phyloP scores from a whole-genome alignment of 2,329 filamentous ascomycete species.

The Xylaria sp. region DNA sequence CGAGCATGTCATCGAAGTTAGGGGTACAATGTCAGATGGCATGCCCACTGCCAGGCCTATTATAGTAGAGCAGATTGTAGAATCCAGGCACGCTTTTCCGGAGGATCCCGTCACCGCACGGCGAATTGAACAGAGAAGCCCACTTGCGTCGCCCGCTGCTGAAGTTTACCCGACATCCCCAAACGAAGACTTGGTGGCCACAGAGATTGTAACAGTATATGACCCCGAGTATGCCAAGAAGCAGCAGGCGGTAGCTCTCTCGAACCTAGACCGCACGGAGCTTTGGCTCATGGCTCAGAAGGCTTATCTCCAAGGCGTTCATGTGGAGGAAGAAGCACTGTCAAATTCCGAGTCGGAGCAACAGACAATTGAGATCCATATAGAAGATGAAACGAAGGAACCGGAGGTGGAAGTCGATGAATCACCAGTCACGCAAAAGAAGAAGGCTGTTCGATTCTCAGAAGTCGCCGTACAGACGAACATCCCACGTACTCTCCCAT shows the following conservation, averaged over 20 bases:
- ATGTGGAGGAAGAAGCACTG: conserved; percentile 59
- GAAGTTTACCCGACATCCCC: conserved; percentile 54
- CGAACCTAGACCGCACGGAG: conserved; percentile 85
- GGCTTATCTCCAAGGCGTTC: conserved; percentile 76
- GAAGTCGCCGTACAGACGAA: conserved; percentile 59
- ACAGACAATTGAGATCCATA: conserved; percentile 50
- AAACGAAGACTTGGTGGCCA: conserved; percentile 65
- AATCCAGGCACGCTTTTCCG: conserved; percentile 45
- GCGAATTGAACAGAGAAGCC: conserved; percentile 43
- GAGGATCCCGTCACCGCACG: conserved; percentile 47
- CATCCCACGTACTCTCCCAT: conserved; percentile 61
- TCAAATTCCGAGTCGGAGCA: conserved; percentile 50
- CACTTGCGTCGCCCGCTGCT: conserved; percentile 48
- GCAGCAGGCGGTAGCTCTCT: conserved; percentile 74
- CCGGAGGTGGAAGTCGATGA: conserved; percentile 45
- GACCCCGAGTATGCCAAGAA: conserved; percentile 80
- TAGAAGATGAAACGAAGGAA: conserved; percentile 46
- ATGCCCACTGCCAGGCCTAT: conserved; percentile 72
- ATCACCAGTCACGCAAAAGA: conserved; percentile 53
- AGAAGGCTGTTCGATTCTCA: conserved; percentile 82
- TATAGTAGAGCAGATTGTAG: conserved; percentile 53
- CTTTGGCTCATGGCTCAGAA: conserved; percentile 87
- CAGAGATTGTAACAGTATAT: conserved; percentile 75
- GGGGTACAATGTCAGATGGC: conserved; percentile 58
- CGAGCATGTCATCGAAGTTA: conserved; percentile 68